Evolutionary conservation across 345 rosid species (phyloP), one percentile per base, ranked within the genome.

Genomic region (Melaleuca quinquenervia): DNA sequence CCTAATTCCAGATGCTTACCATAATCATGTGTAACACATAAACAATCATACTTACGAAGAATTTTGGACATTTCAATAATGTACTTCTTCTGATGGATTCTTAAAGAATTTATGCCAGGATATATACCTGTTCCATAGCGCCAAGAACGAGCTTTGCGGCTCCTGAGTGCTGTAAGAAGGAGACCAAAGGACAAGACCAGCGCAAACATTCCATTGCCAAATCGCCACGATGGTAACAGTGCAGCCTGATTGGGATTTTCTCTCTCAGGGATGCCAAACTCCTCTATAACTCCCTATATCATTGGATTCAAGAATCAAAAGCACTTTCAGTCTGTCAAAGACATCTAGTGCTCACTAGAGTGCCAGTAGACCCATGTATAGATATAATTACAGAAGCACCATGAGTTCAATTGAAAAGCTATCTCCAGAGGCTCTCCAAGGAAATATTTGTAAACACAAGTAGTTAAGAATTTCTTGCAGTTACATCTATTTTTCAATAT

Each of bases 161-260:
- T 93, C 89, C 58, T 93, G 36, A 93, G 89, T 85, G 93, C 92
- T 41, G 93, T 93, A 29, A 90, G 90, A 87, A 93, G 92, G 86
- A 93, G 94, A 70, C 93, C 95, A 87, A 93, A 93, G 50, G 94
- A 91, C 82, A 93, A 83, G 84, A 93, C 94, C 85, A 93, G 78
- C 11, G 95, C 95, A 88, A 93, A 93, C 95, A 93, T 92, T 86
- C 95, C 95, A 90, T 93, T 92, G 41, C 91, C 91, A 74, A 93
- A 93, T 82, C 95, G 88, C 95, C 95, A 93, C 78, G 94, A 84
- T 52, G 89, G 87, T 84, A 91, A 88, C 26, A 93, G 53, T 21
- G 92, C 91, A 54, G 90, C 84, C 82, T 88, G 91, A 85, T 89
- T 89, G 83, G 87, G 87, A 82, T 92, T 90, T 88, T 92, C 95